Base-by-base conservation (phyloP, 768 basidiomycete genomes). In the Collybia nuda region DNA sequence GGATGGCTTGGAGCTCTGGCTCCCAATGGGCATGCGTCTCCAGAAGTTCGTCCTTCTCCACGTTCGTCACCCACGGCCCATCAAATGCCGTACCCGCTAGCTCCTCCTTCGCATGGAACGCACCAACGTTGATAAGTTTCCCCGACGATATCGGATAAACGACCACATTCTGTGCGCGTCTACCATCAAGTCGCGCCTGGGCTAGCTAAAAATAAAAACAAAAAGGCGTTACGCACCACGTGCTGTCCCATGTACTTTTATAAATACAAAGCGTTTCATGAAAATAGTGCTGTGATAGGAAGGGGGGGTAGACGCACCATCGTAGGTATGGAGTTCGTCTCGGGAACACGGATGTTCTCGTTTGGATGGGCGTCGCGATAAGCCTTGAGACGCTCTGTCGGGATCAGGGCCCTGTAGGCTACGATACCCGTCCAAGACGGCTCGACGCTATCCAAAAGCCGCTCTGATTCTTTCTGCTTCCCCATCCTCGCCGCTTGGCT, bases 1-100 rank as follows among this genome's bases (percentile, higher is more conserved):
- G 58, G 4, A 83, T 55, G 0, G 67, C 65, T 50, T 68, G 67
- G 1, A 73, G 65, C 18, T 80, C 78, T 5, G 71, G 63, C 51
- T 81, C 80, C 65, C 81, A 77, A 21, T 65, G 57, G 8, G 56
- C 56, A 51, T 75, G 80, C 9, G 64, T 63, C 5, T 63, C 54
- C 5, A 69, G 52, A 1, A 80, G 21, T 45, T 79, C 73, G 15
- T 72, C 66, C 26, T 66, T 67, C 6, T 67, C 62, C 0, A 72
- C 57, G 12, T 72, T 66, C 19, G 61, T 57, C 2, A 77, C 72
- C 67, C 73, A 72, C 0, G 72, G 60, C 0, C 64, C 68, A 22
- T 58, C 55, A 35, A 64, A 63, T 8, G 50, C 44, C 2, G 65
- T 68, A 12, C 64, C 65, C n/a, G 65, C 66, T 40, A 63, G 56